Evolutionary conservation across 1,284 basidiomycete genomes (phyloP), one percentile per base, ranked within the genome.

Genomic region (Pulchroboletus neoregius): DNA sequence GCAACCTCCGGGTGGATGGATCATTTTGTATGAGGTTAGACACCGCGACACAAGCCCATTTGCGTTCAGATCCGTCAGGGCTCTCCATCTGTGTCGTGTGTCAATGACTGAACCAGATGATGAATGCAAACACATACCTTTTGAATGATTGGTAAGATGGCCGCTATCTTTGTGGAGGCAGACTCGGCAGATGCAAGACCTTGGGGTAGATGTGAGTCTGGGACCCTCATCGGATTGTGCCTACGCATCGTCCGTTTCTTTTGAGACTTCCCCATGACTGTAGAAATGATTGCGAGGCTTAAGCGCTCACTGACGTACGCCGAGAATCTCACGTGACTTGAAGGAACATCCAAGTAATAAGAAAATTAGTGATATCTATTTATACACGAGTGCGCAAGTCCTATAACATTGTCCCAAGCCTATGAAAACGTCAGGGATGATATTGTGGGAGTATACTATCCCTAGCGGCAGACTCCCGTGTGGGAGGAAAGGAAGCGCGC

Each of bases 11-110:
- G 6, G 91, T 94, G 5, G 89, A 89, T 16, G 91, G 85, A 63
- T 94, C 90, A 55, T 86, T 85, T 63, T 92, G 87, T 50, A 94
- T 93, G 47, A 95, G 71, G 64, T 91, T 94, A 12, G 87, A 91
- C 18, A 94, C 86, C 0, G 92, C 91, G 24, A 92, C 90, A 62
- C 92, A 94, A 5, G 92, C 91, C 92, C 91, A 94, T 61, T 89
- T 89, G 43, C 92, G 78, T 58, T 95, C 92, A 2, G 77, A 69
- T 9, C 78, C 73, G 54, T 94, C 90, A 6, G 81, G 58, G 48
- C 86, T 82, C 56, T 81, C 79, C 73, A 91, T 80, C 87, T 91
- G 37, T 12, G n/a, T 15, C 16, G 28, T 18, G 28, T 47, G n/a
- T n/a, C n/a, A n/a, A n/a, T n/a, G 28, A 39, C 27, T 26, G 13